Base-by-base conservation (phyloP, 768 basidiomycete species). In the Hebeloma cylindrosporum region DNA sequence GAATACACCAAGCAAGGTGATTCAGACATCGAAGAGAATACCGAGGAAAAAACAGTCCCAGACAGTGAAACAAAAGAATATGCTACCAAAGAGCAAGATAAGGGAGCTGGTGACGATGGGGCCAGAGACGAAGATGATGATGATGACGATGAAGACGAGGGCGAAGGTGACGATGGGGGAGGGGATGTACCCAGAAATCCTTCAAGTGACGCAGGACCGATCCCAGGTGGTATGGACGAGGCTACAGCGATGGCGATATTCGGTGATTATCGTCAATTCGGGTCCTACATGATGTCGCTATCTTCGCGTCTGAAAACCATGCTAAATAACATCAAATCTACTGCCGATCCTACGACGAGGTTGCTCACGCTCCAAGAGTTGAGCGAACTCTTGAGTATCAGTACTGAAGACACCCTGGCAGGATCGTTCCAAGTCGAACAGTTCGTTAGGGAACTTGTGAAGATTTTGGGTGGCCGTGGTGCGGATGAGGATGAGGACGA, bases 391-490 rank as follows among this genome's bases (percentile, higher is more conserved):
- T 80, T 99, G 44, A 89, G 90, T 49, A 94, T 98, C 69, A 92
- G 91, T 65, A 97, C 93, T 2, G 95, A 98, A 68, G 96, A 99
- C 62, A 97, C 93, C 5, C 73, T 99, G 34, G 88, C 91, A 7
- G 93, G 93, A 30, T 94, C 89, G n/a, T 95, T 99, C 70, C 89
- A 88, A 52, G 85, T 94, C 16, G 93, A 95, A 56, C 79, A 83
- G 26, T 98, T 91, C 61, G 90, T 94, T 22, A 82, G 85, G 54
- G 95, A 96, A 63, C 77, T 99, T 28, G 85, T 99, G 49, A 83
- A 83, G 59, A 93, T 97, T 54, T 75, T 98, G 27, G 89, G 90
- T 26, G 91, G 88, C 9, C 83, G 79, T 20, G 84, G 85, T 26
- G 77, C 71, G 32, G 82, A 82, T 11, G 78, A 74, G 18, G 84